Conservation (phyloP, 495 filamentous ascomycete genomes). For the Pyronema domesticum region DNA sequence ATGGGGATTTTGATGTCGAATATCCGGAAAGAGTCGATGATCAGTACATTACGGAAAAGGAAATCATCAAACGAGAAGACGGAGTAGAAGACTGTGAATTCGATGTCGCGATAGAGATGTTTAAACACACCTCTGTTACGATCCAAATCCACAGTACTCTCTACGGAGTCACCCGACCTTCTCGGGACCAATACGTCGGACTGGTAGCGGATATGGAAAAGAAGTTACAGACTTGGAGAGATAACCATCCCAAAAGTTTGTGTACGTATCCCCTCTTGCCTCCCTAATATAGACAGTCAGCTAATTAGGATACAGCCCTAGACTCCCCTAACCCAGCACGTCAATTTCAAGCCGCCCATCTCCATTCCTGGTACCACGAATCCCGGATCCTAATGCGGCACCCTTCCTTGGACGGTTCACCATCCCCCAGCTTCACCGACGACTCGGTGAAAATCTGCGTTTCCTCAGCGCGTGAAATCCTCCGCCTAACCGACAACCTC, state of each 20-base stretch:
- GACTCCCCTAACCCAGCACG: conserved; percentile 33
- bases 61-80: conserved; percentile 35
- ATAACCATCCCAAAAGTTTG: conserved; percentile 34
- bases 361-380: conserved; percentile 32
- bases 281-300: conserved; percentile 19
- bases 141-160: conserved; percentile 55
- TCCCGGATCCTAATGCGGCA: conserved; percentile 42
- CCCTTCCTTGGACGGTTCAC: conserved; percentile 48
- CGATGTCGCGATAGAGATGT: conserved; percentile 42
- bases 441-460: conserved; percentile 53
- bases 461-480: conserved; percentile 43
- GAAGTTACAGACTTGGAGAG: conserved; percentile 37
- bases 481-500: conserved; percentile 40
- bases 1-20: conserved; percentile 59
- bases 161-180: conserved; percentile 41
- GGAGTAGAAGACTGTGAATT: conserved; percentile 43
- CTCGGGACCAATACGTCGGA: conserved; percentile 41
- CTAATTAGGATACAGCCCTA: conserved; percentile 24
- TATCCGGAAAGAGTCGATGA: conserved; percentile 52
- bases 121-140: conserved; percentile 41
- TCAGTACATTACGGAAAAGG: conserved; percentile 30
- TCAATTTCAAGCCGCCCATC: conserved; percentile 32
- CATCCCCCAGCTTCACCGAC: conserved; percentile 39
- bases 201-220: conserved; percentile 43
- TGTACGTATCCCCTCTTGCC: conserved; percentile 6